A percentile compares a stretch with the other conserved stretches of the same genome.
Conservation (phyloP, 2,329 filamentous ascomycete genomes). For the Paecilomyces variotii region DNA sequence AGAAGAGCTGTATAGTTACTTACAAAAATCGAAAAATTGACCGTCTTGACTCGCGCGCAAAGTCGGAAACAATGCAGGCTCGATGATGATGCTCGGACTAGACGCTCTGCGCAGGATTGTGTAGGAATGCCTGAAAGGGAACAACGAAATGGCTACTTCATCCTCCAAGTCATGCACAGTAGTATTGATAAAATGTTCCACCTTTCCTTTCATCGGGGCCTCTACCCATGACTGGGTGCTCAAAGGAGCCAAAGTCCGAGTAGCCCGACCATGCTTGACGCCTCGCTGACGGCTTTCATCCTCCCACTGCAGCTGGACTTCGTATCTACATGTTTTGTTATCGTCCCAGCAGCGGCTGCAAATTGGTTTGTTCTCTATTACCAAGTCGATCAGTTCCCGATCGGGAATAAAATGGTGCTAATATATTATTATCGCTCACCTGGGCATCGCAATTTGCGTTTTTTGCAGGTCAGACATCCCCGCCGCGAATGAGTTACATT, state of each 20-base stretch:
- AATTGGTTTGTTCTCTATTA: conserved; percentile 6
- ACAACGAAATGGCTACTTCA: not conserved
- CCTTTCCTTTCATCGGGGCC: not conserved
- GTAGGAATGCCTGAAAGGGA: not conserved
- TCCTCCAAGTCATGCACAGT: conserved; percentile 5
- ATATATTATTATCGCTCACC: conserved; percentile 1
- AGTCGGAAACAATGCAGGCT: not conserved
- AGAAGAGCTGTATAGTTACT: not conserved
- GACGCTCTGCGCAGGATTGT: not conserved
- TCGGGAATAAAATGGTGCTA: not conserved
- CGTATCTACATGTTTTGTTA: conserved; percentile 6
- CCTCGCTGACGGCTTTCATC: conserved; percentile 8
- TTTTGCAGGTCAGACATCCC: conserved; percentile 9
- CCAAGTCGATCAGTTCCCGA: not conserved
- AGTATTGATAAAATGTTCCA: conserved; percentile 7
- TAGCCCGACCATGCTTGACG: conserved; percentile 7
- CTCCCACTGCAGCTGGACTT: conserved; percentile 6
- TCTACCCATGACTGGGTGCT: not conserved
- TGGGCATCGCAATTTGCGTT: conserved; percentile 8
- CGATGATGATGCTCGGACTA: not conserved
- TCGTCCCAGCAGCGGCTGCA: conserved; percentile 3
- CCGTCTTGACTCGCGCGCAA: not conserved
- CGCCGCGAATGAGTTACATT: conserved; percentile 8
- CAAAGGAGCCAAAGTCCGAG: not conserved
- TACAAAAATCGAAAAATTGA: conserved; percentile 4